These are phyloP conservation scores for Phenoliferia sp. DNA, from an alignment of 1,284 basidiomycete species.

Conservation along the genomic window DNA sequence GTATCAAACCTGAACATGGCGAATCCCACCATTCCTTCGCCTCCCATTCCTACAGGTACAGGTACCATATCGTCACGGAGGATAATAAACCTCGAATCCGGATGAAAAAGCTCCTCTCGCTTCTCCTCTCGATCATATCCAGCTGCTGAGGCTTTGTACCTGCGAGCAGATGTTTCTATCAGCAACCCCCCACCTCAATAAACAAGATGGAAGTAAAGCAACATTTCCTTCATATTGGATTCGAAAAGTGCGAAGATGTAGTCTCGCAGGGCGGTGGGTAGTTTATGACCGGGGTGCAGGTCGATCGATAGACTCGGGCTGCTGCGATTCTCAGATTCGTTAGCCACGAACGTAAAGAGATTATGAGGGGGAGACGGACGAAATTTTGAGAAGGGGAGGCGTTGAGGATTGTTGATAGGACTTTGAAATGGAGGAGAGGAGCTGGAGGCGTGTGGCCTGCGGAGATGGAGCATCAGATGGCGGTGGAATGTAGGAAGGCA, in stretches of 20 bases:
- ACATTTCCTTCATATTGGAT: conserved; percentile 30
- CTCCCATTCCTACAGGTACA: background rate
- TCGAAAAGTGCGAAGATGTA: conserved; percentile 27
- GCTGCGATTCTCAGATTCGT: too few species aligned
- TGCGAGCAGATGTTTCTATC: background rate
- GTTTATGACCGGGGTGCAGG: background rate
- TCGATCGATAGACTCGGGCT: too few species aligned
- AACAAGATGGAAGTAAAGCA: background rate
- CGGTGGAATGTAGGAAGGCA: too few species aligned
- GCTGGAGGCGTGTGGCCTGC: too few species aligned
- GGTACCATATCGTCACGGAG: background rate
- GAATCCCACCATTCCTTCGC: conserved; percentile 14
- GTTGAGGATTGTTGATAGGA: too few species aligned
- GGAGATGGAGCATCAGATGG: too few species aligned
- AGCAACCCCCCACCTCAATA: background rate
- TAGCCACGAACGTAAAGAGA: too few species aligned
- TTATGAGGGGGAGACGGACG: too few species aligned
- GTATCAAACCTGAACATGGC: conserved; percentile 35
- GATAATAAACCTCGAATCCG: conserved; percentile 30
- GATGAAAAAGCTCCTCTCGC: conserved; percentile 32
- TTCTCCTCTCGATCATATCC: conserved; percentile 28
- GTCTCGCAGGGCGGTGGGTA: background rate
- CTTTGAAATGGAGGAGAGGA: too few species aligned
- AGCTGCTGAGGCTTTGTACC: conserved; percentile 20
- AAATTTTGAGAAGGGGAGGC: too few species aligned